Evolutionary conservation across 495 filamentous ascomycete species (phyloP), one percentile per base, ranked within the genome.

Genomic region (Jackrogersella multiformis): DNA sequence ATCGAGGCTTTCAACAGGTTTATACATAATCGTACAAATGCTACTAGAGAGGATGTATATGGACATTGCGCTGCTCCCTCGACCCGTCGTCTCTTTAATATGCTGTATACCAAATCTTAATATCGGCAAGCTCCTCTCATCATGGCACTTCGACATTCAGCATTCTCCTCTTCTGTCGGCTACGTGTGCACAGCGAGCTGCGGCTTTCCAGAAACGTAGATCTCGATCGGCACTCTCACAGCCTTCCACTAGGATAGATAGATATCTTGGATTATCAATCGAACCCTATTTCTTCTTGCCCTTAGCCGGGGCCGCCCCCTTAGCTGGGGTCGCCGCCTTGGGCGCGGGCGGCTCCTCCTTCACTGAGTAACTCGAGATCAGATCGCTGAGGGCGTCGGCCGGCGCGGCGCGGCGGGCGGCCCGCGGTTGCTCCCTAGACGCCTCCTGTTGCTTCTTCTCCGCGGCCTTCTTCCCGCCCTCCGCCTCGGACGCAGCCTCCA

Each of bases 301-400:
- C 26, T 26, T 5, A 21, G 5, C 16, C 35, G 35, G 4, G n/a
- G 45, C 21, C 6, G 13, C 39, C 30, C 12, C 10, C 36, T 42
- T 56, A 8, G 1, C 24, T 26, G 7, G 13, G 18, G 15, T 53
- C 55, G 36, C 34, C 15, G 24, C 7, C 18, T 26, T 32, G 2
- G 44, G 15, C 36, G 13, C 13, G 21, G 39, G 34, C 21, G 44
- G 72, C 65, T 79, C 74, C 41, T 79, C 8, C 42, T 39, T 20
- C 8, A 79, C 75, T 7, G 84, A 82, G 74, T 86, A 92, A 18
- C 82, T 82, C 71, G 86, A 86, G 67, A 94, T 90, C 78, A 94
- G 76, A 80, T 92, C 90, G 74, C 87, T 78, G 54, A 92, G 64
- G 61, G 85, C 86, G 75, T 90, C n/a, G n/a, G 87, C 9, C 23